Conservation (phyloP, 164 flowering plant genomes). For the Magnolia kwangsiensis region DNA sequence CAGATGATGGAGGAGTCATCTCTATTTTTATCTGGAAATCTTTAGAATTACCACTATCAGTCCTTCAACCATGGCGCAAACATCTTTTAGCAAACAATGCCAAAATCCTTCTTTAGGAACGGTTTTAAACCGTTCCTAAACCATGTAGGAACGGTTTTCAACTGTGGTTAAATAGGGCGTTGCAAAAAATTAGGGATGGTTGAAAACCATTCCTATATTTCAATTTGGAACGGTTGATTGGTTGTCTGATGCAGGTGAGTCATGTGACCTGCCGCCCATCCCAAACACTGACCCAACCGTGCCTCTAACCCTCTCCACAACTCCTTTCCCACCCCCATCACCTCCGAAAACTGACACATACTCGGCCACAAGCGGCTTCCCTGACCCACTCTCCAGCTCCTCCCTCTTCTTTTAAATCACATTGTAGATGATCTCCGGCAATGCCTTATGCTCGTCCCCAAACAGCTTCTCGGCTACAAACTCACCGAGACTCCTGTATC, state of each 20-base stretch:
- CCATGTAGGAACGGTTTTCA: too few relatives aligned
- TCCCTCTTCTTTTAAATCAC: constrained; percentile 25
- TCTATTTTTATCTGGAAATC: too few relatives aligned
- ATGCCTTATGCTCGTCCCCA: constrained; percentile 63
- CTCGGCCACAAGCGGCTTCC: constrained; percentile 24
- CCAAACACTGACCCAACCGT: constrained; percentile 22
- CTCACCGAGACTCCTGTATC: constrained; percentile 21
- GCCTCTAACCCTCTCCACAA: constrained; percentile 19
- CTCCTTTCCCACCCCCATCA: background rate
- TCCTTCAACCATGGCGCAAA: too few relatives aligned
- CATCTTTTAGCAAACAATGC: too few relatives aligned
- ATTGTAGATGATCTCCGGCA: constrained; percentile 51
- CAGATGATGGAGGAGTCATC: too few relatives aligned
- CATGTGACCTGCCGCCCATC: constrained; percentile 3
- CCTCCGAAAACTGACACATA: too few relatives aligned
- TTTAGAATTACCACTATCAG: too few relatives aligned
- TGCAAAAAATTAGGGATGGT: too few relatives aligned
- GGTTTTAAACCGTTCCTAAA: too few relatives aligned
- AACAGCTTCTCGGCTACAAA: constrained; percentile 45
- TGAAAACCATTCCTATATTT: too few relatives aligned
- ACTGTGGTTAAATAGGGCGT: too few relatives aligned
- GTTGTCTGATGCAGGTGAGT: background rate
- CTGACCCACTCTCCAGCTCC: constrained; percentile 8
- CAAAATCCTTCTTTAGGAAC: too few relatives aligned
- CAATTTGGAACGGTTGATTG: background rate